Evolutionary conservation across 2,329 filamentous ascomycete genomes (phyloP), one percentile per base, ranked within the genome.

Genomic region (Fusarium setosum): DNA sequence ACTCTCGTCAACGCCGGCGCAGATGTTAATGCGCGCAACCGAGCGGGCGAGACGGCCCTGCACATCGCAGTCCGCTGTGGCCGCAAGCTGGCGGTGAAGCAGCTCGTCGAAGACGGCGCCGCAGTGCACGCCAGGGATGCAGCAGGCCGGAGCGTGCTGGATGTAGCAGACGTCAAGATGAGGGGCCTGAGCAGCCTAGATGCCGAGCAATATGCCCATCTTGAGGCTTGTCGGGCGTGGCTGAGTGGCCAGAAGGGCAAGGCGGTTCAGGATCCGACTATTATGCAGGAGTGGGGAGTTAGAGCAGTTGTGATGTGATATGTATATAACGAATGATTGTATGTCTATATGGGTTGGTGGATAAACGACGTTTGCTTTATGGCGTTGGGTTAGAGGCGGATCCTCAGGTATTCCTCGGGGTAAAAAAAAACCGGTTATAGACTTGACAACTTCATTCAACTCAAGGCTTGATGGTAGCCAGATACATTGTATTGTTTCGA

Each of bases 21-120:
- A 0, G 72, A 79, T 2, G 64, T 87, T 5, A 77, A 87, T 55
- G 81, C 80, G 6, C 82, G 85, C 24, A 88, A 88, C 69, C 76
- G 84, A 4, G 74, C 77, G 1, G 85, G 85, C 37, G 86, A 88
- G 73, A 88, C 86, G 1, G 81, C 85, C 1, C 76, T 88, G 24
- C 83, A 87, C 35, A 70, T 88, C 9, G 85, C 86, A 0, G 84
- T 84, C 3, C 79, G 84, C 4, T 77, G 81, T 18, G 85, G 86
- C 0, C 80, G 83, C 51, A 87, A 86, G 73, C 78, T 84, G 3
- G 85, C 85, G 1, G 73, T 84, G 24, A 79, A 78, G 12, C 79
- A 81, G 8, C 75, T 87, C 11, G 75, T 83, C 12, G 75, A 80
- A n/a, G 67, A 76, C 6, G 81, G 82, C 1, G 84, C 84, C 11